Evolutionary conservation across 75 land plant species (phyloP), one percentile per base, ranked within the genome.

Genomic region (Pinus taeda): DNA sequence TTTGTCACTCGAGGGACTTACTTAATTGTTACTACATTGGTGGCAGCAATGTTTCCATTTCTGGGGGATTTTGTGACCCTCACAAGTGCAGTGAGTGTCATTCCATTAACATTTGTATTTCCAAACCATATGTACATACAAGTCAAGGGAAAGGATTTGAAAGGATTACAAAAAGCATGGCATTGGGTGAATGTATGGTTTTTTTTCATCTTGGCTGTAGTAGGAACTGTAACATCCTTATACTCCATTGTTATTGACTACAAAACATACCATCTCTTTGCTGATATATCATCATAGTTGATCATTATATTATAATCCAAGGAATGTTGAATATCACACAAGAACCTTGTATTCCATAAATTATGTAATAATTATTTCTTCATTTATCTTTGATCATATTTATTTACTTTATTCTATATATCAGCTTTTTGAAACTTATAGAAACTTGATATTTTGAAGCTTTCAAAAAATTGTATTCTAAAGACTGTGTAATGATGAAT

Each of bases 61-160:
- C 77, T 93, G 1, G 95, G 95, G 12, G 93, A 91, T 66, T 93
- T 93, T 81, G 85, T 87, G 90, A 91, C 86, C 76, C 81, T 93
- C 1, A 91, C 93, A 26, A 93, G 93, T 3, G 93, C 95, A 4
- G 37, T 91, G 14, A 88, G 93, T 84, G 83, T 87, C 14, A 83
- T 93, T 61, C 95, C 95, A 3, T 86, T 93, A 0, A 88, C 95
- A 36, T 90, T 90, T 75, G 88, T 93, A 17, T 82, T 94, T 8
- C 87, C 90, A 22, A 90, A 94, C 66, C 97, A 94, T 81, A 94
- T 94, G 97, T 90, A 92, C 75, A 57, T 94, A 0, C 79, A 60
- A 77, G 94, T 87, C 37, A 89, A 83, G 80, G 80, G 71, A 45
- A 85, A 81, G 70, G 81, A 84, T 53, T 59, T 93, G 24, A 71